Evolutionary conservation across 164 flowering plant genomes (phyloP).

Genomic region (Saururus chinensis): DNA sequence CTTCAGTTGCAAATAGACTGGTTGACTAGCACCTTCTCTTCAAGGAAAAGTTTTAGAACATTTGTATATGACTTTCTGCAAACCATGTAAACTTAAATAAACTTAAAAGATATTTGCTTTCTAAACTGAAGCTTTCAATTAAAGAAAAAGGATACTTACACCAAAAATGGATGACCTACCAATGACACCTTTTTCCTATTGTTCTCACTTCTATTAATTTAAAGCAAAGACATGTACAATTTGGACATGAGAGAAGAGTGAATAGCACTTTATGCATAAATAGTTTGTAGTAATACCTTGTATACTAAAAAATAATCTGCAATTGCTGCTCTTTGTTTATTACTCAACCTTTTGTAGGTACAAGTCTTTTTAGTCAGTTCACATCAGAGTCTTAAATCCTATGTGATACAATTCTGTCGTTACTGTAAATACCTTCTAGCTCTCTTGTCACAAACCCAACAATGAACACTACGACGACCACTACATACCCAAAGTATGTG

Average conservation of each 20-base stretch:
- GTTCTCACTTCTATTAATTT: conserved; percentile 70
- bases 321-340: conserved; percentile 84
- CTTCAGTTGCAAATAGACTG: conserved; percentile 65
- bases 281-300: conserved; percentile 36
- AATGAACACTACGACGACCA: conserved; percentile 98
- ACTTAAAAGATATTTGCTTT: conserved; percentile 5
- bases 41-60: conserved; percentile 61
- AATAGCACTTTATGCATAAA: background rate
- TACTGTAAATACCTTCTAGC: conserved; percentile 70
- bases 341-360: conserved; percentile 42
- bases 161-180: conserved; percentile 80
- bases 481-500: conserved; percentile 98
- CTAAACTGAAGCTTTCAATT: background rate
- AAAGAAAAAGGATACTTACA: conserved; percentile 36
- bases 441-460: conserved; percentile 97
- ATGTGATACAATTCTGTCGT: background rate
- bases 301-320: conserved; percentile 83
- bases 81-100: background rate
- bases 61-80: conserved; percentile 82
- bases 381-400: background rate
- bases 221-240: conserved; percentile 2
- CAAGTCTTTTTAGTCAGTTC: background rate
- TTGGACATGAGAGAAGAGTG: background rate
- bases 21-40: conserved; percentile 41
- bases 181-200: conserved; percentile 61